Percentiles rank a stretch among this genome's conserved stretches.
Conservation (phyloP, 768 basidiomycete genomes). For the Mrakia gelida region DNA sequence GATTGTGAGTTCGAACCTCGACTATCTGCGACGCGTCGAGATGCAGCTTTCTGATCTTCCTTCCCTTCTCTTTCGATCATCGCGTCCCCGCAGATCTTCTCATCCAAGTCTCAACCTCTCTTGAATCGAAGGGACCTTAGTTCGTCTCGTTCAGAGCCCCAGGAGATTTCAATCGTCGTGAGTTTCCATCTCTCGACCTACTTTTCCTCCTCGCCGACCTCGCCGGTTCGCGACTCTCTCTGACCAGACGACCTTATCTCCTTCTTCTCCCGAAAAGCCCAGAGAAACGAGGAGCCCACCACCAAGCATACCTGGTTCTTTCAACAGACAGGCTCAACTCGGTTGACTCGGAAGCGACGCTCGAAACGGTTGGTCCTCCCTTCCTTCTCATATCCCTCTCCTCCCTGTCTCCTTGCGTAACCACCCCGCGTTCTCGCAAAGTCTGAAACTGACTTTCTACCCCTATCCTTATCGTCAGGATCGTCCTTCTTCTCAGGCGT, state of each 20-base stretch:
- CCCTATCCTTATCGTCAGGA: neutral
- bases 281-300: no score
- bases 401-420: neutral
- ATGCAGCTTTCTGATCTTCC: no score
- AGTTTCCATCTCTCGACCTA: neutral
- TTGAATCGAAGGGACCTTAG: no score
- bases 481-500: neutral
- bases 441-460: neutral
- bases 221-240: neutral
- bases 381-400: neutral
- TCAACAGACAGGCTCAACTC: neutral
- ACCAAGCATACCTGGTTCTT: no score
- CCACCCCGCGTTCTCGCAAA: neutral
- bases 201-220: neutral
- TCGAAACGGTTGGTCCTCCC: neutral
- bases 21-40: neutral
- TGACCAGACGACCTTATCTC: no score
- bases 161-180: neutral
- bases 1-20: neutral
- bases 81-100: no score
- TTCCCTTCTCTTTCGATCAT: no score
- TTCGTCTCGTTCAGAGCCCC: neutral
- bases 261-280: no score
- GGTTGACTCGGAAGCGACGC: neutral
- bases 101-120: no score